Evolutionary conservation across 1,284 basidiomycete genomes (phyloP), one percentile per base, ranked within the genome.

Genomic region (Ceratorhiza oryzae-sativae): DNA sequence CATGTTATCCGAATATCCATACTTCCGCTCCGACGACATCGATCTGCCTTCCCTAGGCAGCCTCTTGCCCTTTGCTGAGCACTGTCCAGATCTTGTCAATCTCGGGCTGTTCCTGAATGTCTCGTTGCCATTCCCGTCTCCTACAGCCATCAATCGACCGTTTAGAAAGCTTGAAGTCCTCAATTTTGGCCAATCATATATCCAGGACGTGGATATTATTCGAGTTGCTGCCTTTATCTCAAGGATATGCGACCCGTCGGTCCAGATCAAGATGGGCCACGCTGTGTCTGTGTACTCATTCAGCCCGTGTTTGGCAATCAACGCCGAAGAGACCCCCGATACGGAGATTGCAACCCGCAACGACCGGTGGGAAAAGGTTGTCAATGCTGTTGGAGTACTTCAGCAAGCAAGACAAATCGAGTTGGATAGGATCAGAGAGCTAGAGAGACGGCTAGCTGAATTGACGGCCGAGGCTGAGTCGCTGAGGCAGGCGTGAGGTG

Each of bases 11-110:
- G 67, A 70, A 48, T 70, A 70, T 20, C 67, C 67, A 12, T 70
- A 70, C 55, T 70, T 70, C 42, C 55, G 67, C 55, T 70, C 67
- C 25, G 67, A 70, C 67, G 67, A 70, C 55, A 70, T 70, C 32
- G 67, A 70, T 30, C 34, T 70, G n/a, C 67, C 67, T n/a, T 59
- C 53, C 10, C 67, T 70, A 12, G 67, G 53, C 23, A 59, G 67
- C 23, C 30, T 70, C 9, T 34, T 70, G 9, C 67, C 67, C 27
- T 70, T 70, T 59, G 67, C 67, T 18, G 55, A 70, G n/a, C 67
- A 70, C 32, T 70, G 67, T 15, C 67, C 67, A 27, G 42, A 70
- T 42, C 41, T 70, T 30, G 30, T 70, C 42, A 70, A 70, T 39
- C 55, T 70, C 10, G 67, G 67, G 0, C n/a, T 70, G 18, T 70